Evolutionary conservation across 768 basidiomycete species (phyloP), one percentile per base, ranked within the genome.

Genomic region (Lactifluus subvellereus): DNA sequence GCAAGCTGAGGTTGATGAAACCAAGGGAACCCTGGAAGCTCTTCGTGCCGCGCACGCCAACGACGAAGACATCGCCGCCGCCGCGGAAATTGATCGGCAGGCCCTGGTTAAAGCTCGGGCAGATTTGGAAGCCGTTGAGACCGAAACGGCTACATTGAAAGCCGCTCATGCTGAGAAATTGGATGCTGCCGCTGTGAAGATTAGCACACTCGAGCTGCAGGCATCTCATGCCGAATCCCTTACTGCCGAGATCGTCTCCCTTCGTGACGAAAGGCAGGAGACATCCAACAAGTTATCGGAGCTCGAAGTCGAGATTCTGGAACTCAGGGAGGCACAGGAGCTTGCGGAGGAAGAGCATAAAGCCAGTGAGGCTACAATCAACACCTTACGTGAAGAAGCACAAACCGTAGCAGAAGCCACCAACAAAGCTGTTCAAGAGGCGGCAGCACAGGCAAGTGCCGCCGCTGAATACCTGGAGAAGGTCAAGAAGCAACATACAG

Each of bases 251-350:
- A 64, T 90, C 13, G 72, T 71, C 4, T 75, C 74, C 37, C 76
- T 91, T 64, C 84, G 82, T 71, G 71, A 71, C 13, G 87, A 89
- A 73, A 86, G 84, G 69, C 88, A 88, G 69, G 89, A 91, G 61
- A 84, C 76, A 47, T 81, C 85, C 9, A 77, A 75, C 69, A 90
- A 85, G 73, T 76, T 92, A 4, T 89, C 88, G 0, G 91, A 94
- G 69, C 77, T 91, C 30, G 91, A 94, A 75, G 76, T 94, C 54
- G 89, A 93, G 71, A 80, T 91, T 47, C 73, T 92, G 61, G 91
- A 93, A 74, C 69, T 87, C 63, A 89, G 80, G 72, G 91, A 94
- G 71, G 77, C 77, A 47, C 82, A 83, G 64, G 91, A 92, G 67
- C 73, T 73, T 20, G 75, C 79, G 6, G 85, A 88, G 68, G 89